Percentiles rank a stretch among this genome's conserved stretches.
Evolutionary conservation across 495 filamentous ascomycete genomes (phyloP).

Genomic region (Astrothelium subdiscretum): DNA sequence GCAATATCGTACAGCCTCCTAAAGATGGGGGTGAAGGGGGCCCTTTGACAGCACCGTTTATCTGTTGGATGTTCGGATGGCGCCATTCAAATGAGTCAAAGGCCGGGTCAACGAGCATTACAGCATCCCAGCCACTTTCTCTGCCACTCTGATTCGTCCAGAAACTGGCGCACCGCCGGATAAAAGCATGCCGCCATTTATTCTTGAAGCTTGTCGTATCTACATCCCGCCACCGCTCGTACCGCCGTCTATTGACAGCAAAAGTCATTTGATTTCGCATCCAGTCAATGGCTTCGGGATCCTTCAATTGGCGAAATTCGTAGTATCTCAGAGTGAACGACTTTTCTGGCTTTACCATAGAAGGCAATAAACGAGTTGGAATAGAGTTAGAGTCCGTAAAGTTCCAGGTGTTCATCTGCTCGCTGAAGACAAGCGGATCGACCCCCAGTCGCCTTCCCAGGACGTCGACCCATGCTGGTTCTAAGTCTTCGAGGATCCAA

Average conservation of each 20-base stretch:
- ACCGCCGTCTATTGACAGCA: constrained; percentile 7
- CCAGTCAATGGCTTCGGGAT: background rate
- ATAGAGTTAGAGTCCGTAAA: constrained; percentile 3
- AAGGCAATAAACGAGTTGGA: constrained; percentile 4
- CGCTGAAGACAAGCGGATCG: constrained; percentile 9
- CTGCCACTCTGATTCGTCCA: constrained; percentile 1
- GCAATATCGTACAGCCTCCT: background rate
- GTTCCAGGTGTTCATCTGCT: constrained; percentile 9
- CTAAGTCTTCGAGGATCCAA: constrained; percentile 9
- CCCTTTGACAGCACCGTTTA: background rate
- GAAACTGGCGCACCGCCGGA: constrained; percentile 8
- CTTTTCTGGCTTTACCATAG: background rate
- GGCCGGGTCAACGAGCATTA: constrained; percentile 9
- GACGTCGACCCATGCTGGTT: constrained; percentile 5
- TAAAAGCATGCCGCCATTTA: constrained; percentile 1
- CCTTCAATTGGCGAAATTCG: constrained; percentile 3
- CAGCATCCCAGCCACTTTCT: constrained; percentile 6
- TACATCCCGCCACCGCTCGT: constrained; percentile 6
- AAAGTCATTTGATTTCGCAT: constrained; percentile 6
- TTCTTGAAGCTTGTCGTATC: background rate
- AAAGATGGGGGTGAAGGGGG: background rate
- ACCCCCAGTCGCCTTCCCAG: constrained; percentile 5
- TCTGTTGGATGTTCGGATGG: background rate
- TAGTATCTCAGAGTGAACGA: constrained; percentile 9
- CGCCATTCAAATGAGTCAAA: background rate